Evolutionary conservation across 2,329 filamentous ascomycete genomes (phyloP).

Genomic region (Exophiala alcalophila): DNA sequence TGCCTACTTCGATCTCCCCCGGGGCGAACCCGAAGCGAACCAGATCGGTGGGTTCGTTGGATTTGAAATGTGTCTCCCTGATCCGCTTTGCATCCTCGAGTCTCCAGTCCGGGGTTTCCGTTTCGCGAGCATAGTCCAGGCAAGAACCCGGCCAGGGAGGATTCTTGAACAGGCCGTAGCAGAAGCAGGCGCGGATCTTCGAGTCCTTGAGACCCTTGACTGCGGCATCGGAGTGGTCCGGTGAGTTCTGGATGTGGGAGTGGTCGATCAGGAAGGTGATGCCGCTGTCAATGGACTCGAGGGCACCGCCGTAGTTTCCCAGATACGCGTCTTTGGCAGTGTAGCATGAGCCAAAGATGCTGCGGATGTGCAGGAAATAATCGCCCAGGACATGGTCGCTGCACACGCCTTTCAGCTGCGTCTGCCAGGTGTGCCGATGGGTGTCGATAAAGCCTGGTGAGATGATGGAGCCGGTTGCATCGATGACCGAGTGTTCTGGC

Average conservation of each 20-base stretch:
- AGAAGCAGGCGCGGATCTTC: conserved; percentile 33
- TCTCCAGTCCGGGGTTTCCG: conserved; percentile 14
- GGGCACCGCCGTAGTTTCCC: conserved; percentile 14
- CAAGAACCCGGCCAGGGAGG: conserved; percentile 11
- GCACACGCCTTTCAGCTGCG: conserved; percentile 40
- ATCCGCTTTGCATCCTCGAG: conserved; percentile 14
- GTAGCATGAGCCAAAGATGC: conserved; percentile 29
- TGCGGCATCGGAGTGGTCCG: conserved; percentile 32
- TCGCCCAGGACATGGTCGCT: conserved; percentile 43
- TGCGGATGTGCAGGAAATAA: conserved; percentile 33
- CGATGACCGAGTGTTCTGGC: conserved; percentile 35
- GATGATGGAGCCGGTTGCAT: conserved; percentile 39
- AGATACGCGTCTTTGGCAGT: conserved; percentile 42
- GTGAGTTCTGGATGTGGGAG: conserved; percentile 33
- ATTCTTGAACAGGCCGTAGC: conserved; percentile 25
- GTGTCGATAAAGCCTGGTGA: conserved; percentile 39
- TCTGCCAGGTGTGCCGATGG: conserved; percentile 48
- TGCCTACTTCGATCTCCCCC: conserved; percentile 5
- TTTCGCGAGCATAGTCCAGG: conserved; percentile 13
- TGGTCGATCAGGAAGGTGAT: conserved; percentile 33
- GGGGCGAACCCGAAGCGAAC: conserved; percentile 19
- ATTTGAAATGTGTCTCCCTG: conserved; percentile 9
- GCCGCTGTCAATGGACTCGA: conserved; percentile 19
- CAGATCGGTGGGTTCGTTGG: conserved; percentile 3
- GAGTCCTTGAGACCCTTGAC: conserved; percentile 31